Evolutionary conservation across 768 basidiomycete genomes (phyloP).

Genomic region (Cystobasidiopsis lactophilus): DNA sequence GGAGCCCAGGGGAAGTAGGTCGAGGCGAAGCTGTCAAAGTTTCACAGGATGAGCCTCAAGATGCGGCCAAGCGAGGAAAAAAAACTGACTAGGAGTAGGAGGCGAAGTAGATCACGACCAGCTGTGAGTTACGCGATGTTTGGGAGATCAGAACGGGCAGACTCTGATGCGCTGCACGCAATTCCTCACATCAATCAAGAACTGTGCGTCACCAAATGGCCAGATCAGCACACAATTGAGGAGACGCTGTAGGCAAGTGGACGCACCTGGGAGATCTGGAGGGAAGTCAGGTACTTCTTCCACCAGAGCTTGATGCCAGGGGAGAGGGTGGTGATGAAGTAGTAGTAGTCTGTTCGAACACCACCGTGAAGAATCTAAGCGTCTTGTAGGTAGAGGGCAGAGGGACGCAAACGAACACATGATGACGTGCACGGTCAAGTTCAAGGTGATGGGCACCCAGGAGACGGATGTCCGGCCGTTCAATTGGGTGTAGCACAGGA

Average conservation of each 20-base stretch:
- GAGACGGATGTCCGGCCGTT: constrained; percentile 88
- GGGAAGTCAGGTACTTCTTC: constrained; percentile 91
- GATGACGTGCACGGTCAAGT: constrained; percentile 74
- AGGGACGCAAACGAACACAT: constrained; percentile 74
- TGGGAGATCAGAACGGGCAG: constrained; percentile 41
- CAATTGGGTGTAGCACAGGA: constrained; percentile 82
- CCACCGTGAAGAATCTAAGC: constrained; percentile 1
- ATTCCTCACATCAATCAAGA: background rate
- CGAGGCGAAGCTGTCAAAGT: constrained; percentile 33
- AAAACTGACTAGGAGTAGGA: constrained; percentile 44
- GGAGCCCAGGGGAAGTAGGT: constrained; percentile 40
- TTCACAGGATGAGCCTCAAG: background rate
- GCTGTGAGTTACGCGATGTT: too few species aligned
- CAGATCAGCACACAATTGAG: background rate
- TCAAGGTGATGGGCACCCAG: constrained; percentile 83
- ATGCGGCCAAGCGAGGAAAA: background rate
- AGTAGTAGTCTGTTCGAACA: constrained; percentile 68
- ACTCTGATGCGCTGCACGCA: constrained; percentile 5
- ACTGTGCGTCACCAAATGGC: background rate
- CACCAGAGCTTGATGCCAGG: constrained; percentile 97
- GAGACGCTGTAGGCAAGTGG: background rate
- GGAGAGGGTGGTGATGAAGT: constrained; percentile 64
- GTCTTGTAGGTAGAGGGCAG: too few species aligned
- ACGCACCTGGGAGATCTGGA: constrained; percentile 65
- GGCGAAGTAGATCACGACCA: constrained; percentile 80